These are phyloP conservation scores for Phylloporus sp. DNA, from an alignment of 768 basidiomycete genomes.

Conservation along the genomic window DNA sequence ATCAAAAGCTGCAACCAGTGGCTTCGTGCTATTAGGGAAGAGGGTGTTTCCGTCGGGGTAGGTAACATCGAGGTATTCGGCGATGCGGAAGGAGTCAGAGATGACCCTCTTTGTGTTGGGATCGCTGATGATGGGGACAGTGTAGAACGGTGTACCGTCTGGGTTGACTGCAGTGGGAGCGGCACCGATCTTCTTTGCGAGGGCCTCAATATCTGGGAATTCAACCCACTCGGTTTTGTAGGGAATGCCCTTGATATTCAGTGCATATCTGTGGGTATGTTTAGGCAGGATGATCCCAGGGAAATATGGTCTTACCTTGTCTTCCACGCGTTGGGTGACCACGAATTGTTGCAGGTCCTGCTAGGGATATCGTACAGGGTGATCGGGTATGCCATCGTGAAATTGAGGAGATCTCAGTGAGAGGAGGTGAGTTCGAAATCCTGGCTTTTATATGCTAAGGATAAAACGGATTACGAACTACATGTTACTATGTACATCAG, in stretches of 20 bases:
- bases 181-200: conserved; percentile 32
- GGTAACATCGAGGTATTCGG: conserved; percentile 42
- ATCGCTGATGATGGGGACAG: conserved; percentile 42
- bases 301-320: conserved; percentile 29
- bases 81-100: conserved; percentile 41
- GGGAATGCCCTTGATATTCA: conserved; percentile 40
- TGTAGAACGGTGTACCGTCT: conserved; percentile 35
- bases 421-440: no score
- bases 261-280: conserved; percentile 26
- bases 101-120: conserved; percentile 33
- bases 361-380: conserved; percentile 47
- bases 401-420: background rate
- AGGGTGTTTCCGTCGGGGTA: conserved; percentile 38
- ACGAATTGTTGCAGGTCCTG: conserved; percentile 26
- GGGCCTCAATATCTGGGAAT: conserved; percentile 37
- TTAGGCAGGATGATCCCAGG: background rate
- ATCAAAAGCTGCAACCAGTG: conserved; percentile 40
- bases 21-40: conserved; percentile 40
- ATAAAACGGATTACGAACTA: background rate
- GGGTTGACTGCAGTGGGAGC: conserved; percentile 26
- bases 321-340: conserved; percentile 48
- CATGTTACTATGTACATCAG: conserved; percentile 3
- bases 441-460: conserved; percentile 5
- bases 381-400: conserved; percentile 25
- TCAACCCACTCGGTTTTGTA: conserved; percentile 44